Evolutionary conservation across 192 early-diverging fungal genomes (phyloP).

Genomic region (Coemansia sp.): DNA sequence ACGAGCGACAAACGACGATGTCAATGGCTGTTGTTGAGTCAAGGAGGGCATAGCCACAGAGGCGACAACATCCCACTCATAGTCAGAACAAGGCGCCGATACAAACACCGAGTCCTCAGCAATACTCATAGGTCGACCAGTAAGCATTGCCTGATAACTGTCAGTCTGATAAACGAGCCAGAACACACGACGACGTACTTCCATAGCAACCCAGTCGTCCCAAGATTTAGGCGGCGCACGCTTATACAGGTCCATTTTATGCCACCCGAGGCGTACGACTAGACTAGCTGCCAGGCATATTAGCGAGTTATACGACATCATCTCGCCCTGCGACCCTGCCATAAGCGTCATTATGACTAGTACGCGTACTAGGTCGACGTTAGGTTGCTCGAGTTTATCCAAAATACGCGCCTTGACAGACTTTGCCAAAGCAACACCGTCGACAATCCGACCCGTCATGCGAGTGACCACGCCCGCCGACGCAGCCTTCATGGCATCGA

Average conservation of each 20-base stretch:
- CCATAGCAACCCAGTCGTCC: slow-evolving; percentile 50
- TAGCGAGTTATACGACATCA: slow-evolving; percentile 56
- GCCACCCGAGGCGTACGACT: slow-evolving; percentile 49
- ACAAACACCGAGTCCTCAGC: slow-evolving; percentile 53
- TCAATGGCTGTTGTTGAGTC: not conserved
- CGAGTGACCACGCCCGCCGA: slow-evolving; percentile 36
- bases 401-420: slow-evolving; percentile 47
- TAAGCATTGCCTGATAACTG: slow-evolving; percentile 58
- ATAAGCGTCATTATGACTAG: slow-evolving; percentile 52
- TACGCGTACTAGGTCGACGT: slow-evolving; percentile 33
- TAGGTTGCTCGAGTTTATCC: slow-evolving; percentile 39
- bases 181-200: slow-evolving; percentile 48
- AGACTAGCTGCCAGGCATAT: slow-evolving; percentile 53
- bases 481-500: slow-evolving; percentile 54
- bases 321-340: slow-evolving; percentile 49
- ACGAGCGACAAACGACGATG: not conserved
- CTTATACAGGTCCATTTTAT: slow-evolving; percentile 48
- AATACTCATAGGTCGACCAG: slow-evolving; percentile 48
- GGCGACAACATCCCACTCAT: slow-evolving; percentile 49
- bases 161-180: slow-evolving; percentile 58
- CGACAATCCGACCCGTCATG: slow-evolving; percentile 40
- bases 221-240: slow-evolving; percentile 31
- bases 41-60: not conserved
- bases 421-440: slow-evolving; percentile 37
- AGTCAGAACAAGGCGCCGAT: slow-evolving; percentile 53